Evolutionary conservation across 495 filamentous ascomycete genomes (phyloP).

Genomic region (Aspergillus baeticus): DNA sequence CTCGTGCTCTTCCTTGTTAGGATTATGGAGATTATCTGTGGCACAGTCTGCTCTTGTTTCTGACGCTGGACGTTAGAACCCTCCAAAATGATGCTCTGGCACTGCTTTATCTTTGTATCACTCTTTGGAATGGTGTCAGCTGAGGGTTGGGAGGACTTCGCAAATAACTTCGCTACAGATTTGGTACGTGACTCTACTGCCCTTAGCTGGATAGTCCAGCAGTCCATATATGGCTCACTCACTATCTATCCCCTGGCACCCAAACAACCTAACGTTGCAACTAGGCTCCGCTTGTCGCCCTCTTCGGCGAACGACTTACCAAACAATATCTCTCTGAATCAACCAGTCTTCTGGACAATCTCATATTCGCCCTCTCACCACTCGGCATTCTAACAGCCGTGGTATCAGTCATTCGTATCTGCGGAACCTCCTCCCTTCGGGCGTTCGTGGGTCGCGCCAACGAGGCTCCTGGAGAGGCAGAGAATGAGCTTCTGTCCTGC

Average conservation of each 20-base stretch:
- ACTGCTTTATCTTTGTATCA: conserved; percentile 18
- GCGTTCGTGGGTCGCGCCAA: conserved; percentile 53
- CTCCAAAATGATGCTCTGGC: conserved; percentile 8
- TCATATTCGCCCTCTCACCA: conserved; percentile 55
- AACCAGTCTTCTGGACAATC: conserved; percentile 45
- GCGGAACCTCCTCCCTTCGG: conserved; percentile 49
- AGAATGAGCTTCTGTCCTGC: conserved; percentile 42
- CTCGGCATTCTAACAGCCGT: conserved; percentile 56
- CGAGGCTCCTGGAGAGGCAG: conserved; percentile 40
- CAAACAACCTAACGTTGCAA: background rate
- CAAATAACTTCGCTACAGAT: conserved; percentile 52
- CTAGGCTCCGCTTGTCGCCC: conserved; percentile 48
- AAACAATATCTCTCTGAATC: conserved; percentile 59
- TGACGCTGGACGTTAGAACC: background rate
- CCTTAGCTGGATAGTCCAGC: background rate
- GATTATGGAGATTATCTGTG: background rate
- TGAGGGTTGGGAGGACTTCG: conserved; percentile 48
- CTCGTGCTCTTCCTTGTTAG: background rate
- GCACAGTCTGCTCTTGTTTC: background rate
- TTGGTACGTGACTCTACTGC: conserved; percentile 26
- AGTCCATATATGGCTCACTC: no score
- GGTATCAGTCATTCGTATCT: conserved; percentile 52
- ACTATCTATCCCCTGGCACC: no score
- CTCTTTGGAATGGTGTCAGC: conserved; percentile 21
- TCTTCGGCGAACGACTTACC: conserved; percentile 57